A percentile compares a stretch with the other conserved stretches of the same genome.
These are phyloP conservation scores for Macadamia integrifolia DNA, from an alignment of 164 flowering plant species.

Conservation along the genomic window DNA sequence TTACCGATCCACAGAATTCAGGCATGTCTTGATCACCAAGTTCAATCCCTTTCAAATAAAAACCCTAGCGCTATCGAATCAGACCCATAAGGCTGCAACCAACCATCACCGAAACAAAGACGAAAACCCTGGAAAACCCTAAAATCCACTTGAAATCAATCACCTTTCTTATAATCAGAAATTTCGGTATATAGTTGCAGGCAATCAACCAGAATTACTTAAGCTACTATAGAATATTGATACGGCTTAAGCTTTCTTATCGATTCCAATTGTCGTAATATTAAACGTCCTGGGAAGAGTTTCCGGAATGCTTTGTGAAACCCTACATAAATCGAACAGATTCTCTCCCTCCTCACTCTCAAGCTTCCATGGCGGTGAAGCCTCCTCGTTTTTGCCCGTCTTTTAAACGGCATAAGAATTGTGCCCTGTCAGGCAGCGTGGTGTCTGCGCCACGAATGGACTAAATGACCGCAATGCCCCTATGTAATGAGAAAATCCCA, in stretches of 20 bases:
- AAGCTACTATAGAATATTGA: background rate
- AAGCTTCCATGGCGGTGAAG: conserved; percentile 31
- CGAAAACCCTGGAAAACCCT: background rate
- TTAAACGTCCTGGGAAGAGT: background rate
- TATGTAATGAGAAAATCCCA: too few species aligned
- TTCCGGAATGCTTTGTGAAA: background rate
- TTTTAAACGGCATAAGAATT: conserved; percentile 8
- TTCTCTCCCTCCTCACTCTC: background rate
- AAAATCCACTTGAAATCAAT: background rate
- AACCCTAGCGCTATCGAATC: conserved; percentile 9
- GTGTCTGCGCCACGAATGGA: too few species aligned
- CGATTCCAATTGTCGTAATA: background rate
- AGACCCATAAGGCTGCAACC: background rate
- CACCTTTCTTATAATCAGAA: background rate
- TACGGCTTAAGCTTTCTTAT: background rate
- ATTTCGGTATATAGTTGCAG: background rate
- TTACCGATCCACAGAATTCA: conserved; percentile 26
- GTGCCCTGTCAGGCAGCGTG: too few species aligned
- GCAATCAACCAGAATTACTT: background rate
- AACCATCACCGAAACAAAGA: background rate
- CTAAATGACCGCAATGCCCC: too few species aligned
- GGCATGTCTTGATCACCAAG: conserved; percentile 18
- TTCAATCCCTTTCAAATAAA: background rate
- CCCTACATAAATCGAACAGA: conserved; percentile 5
- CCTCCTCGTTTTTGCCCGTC: conserved; percentile 5